Conservation (phyloP, 805 yeast genomes). For the Debaryomyces tyrocola region DNA sequence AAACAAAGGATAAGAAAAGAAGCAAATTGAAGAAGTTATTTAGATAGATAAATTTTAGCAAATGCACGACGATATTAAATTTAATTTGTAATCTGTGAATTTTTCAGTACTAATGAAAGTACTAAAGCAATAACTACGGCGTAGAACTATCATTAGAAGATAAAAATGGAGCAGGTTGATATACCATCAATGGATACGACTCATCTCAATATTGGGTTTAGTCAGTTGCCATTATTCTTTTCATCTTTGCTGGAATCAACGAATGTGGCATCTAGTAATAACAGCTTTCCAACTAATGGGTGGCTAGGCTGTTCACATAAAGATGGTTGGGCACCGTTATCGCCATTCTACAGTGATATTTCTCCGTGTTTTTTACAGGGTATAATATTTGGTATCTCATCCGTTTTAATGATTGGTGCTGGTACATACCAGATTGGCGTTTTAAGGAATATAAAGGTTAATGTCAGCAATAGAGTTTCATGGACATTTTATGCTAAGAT, state of each 20-base stretch:
- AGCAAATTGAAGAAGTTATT: slow-evolving; percentile 49
- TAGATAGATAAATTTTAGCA: slow-evolving; percentile 16
- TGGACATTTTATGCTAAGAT: slow-evolving; percentile 46
- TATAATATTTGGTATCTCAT: slow-evolving; percentile 40
- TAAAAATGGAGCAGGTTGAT: slow-evolving; percentile 9
- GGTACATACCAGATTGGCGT: slow-evolving; percentile 38
- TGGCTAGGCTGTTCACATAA: slow-evolving; percentile 16
- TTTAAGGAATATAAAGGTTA: slow-evolving; percentile 28
- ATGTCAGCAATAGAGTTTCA: slow-evolving; percentile 26
- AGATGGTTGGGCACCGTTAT: slow-evolving; percentile 48
- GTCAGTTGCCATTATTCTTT: slow-evolving; percentile 14
- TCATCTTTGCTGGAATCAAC: not conserved
- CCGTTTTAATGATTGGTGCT: slow-evolving; percentile 41
- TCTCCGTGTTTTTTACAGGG: slow-evolving; percentile 64
- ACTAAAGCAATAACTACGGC: too few species aligned
- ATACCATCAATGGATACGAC: slow-evolving; percentile 3
- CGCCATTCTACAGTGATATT: slow-evolving; percentile 48
- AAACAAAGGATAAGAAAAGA: slow-evolving; percentile 39
- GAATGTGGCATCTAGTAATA: not conserved
- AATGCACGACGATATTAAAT: not conserved
- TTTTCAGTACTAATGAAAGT: not conserved
- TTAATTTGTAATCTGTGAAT: not conserved
- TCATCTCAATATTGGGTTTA: slow-evolving; percentile 8
- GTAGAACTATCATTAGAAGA: too few species aligned
- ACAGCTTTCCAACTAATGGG: not conserved